These are phyloP conservation scores for Funneliformis caledonium DNA, from an alignment of 371 early-diverging fungal species.

Conservation along the genomic window DNA sequence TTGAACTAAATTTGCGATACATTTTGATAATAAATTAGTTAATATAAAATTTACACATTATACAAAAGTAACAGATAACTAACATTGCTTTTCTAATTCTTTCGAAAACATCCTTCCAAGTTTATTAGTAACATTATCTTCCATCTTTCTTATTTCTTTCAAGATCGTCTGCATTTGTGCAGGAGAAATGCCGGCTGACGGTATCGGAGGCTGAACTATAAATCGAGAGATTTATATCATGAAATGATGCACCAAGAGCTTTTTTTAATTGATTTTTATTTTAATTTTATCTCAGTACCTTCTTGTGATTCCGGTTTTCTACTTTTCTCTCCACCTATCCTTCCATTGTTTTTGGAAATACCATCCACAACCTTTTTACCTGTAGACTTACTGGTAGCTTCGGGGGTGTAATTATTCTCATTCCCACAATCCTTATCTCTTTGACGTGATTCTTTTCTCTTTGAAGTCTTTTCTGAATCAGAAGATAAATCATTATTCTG, in stretches of 20 bases:
- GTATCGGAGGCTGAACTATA: neutral
- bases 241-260: neutral
- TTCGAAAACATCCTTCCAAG: slow-evolving; percentile 39
- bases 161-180: slow-evolving; percentile 5
- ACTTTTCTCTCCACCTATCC: neutral
- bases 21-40: neutral
- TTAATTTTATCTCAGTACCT: neutral
- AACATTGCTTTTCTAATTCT: slow-evolving; percentile 43
- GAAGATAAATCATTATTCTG: slow-evolving; percentile 29
- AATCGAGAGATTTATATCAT: neutral
- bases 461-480: slow-evolving; percentile 29
- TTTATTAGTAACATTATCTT: slow-evolving; percentile 40
- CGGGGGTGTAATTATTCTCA: neutral
- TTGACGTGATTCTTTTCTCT: slow-evolving; percentile 27
- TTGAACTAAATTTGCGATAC: neutral
- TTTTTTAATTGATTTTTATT: neutral
- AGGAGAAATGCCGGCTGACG: neutral
- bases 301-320: neutral
- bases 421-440: slow-evolving; percentile 21
- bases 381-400: neutral
- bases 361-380: slow-evolving; percentile 17
- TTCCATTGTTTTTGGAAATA: slow-evolving; percentile 19
- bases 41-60: neutral
- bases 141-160: slow-evolving; percentile 41
- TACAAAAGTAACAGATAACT: slow-evolving; percentile 10